A percentile compares a stretch with the other conserved stretches of the same genome.
phyloP scores from a whole-genome alignment of 1,284 basidiomycete genomes.

The Sporisorium sorghi region DNA sequence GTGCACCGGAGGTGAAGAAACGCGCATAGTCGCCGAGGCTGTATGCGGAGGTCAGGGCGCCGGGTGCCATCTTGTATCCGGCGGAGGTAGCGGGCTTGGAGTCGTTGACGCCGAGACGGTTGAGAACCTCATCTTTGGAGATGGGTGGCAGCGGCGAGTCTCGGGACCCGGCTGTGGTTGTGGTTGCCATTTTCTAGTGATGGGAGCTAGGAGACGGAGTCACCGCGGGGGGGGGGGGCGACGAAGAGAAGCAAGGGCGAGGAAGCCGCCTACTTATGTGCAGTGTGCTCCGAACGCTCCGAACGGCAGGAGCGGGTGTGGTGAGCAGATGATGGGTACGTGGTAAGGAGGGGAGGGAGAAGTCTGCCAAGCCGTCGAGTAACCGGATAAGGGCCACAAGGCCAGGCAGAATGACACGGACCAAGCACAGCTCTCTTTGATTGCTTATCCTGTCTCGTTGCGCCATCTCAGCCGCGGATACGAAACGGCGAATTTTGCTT shows the following conservation, averaged over 20 bases:
- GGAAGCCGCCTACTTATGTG: neutral
- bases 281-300: too few species aligned
- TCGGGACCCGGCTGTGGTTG: conserved; percentile 41
- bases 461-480: neutral
- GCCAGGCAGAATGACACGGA: neutral
- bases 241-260: neutral
- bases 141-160: conserved; percentile 40
- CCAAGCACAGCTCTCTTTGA: neutral
- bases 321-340: neutral
- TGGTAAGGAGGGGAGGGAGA: neutral
- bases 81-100: conserved; percentile 12
- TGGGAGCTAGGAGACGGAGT: neutral
- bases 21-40: conserved; percentile 65
- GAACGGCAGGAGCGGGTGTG: neutral
- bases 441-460: neutral
- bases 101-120: conserved; percentile 26
- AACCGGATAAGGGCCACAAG: too few species aligned
- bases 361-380: too few species aligned
- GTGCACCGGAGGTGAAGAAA: conserved; percentile 70
- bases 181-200: conserved; percentile 20
- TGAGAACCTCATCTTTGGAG: conserved; percentile 26
- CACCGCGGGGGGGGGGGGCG: neutral
- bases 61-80: conserved; percentile 40
- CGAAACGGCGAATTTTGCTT: neutral
- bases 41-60: conserved; percentile 54